Base-by-base conservation (phyloP, 495 filamentous ascomycete genomes). In the Aspergillus cavernicola region DNA sequence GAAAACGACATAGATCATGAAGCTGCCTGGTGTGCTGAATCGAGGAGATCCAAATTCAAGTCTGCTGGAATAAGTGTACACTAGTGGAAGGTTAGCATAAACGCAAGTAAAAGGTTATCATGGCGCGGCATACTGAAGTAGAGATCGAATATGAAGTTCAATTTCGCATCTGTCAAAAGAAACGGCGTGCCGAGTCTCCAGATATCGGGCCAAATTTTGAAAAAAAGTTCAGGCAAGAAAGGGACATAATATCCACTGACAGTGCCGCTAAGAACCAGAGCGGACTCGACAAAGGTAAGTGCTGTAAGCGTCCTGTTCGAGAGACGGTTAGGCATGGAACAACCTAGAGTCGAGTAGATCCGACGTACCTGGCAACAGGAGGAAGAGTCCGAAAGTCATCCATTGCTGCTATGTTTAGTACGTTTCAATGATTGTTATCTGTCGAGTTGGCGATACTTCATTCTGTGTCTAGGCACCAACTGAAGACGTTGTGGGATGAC, bases 151-250 rank as follows among this genome's bases (percentile, higher is more conserved):
- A 96, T 53, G 41, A 96, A 85, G 31, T 39, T 66, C 67, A 45
- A 92, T 60, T 28, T 79, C 53, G 13, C 77, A 71, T 26, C 81
- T 76, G 11, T 86, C 91, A 50, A 95, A 65, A 92, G 67, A 71
- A 95, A 96, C 35, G 79, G 72, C 10, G 88, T 86, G 31, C 84
- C 67, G 2, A 90, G 61, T 28, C 85, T 77, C 84, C 85, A 90
- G 61, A 86, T 38, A 53, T 89, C 71, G 42, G 90, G 90, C 24
- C 82, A 80, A 40, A 88, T 63, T 53, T 75, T 78, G 65, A 86
- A 79, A 13, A 92, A 62, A 51, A 65, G 62, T 48, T 72, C 62
- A 42, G 72, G 71, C 42, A 77, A 58, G 66, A 87, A 95, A 39
- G 85, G 51, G 46, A 91, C 67, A 59, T 75, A 74, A 39, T 60